Evolutionary conservation across 306 rosid genomes (phyloP).

Genomic region (Gastrolobium villosum): DNA sequence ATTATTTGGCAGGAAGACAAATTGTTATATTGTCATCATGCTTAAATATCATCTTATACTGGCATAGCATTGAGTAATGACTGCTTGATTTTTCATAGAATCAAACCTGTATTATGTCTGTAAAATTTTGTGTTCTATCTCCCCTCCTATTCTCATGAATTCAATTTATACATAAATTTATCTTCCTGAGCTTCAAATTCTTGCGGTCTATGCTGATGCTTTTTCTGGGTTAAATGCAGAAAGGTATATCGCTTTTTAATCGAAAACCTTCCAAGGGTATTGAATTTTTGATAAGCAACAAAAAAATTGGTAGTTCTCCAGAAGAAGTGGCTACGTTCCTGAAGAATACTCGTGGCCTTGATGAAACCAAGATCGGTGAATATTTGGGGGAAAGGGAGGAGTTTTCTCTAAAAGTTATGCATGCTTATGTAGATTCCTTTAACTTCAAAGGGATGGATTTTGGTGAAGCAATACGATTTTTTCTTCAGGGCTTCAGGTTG

Average conservation of each 20-base stretch:
- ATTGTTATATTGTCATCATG: constrained; percentile 28
- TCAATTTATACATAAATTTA: constrained; percentile 32
- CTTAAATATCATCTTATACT: constrained; percentile 37
- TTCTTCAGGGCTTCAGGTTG: constrained; percentile 94
- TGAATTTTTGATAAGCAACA: constrained; percentile 81
- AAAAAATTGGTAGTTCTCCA: constrained; percentile 86
- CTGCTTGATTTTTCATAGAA: constrained; percentile 39
- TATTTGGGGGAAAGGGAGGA: constrained; percentile 99
- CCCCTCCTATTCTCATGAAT: constrained; percentile 17
- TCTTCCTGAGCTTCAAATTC: constrained; percentile 45
- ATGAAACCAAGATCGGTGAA: constrained; percentile 92
- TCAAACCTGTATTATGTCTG: constrained; percentile 32
- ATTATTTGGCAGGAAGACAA: constrained; percentile 42
- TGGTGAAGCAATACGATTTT: constrained; percentile 95
- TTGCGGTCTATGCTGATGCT: constrained; percentile 51
- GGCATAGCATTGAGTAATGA: constrained; percentile 27
- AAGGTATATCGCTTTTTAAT: constrained; percentile 92
- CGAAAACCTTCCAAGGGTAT: constrained; percentile 97
- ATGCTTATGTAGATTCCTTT: constrained; percentile 97
- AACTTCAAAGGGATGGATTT: constrained; percentile 90
- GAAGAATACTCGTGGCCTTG: constrained; percentile 81
- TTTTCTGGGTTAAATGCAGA: constrained; percentile 80
- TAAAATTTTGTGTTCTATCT: constrained; percentile 19
- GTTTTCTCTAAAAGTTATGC: constrained; percentile 96
- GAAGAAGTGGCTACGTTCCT: constrained; percentile 92